Percentiles rank a stretch among this genome's conserved stretches.
phyloP scores from a whole-genome alignment of 2,329 filamentous ascomycete species.

The Paracamarosporium sp. region DNA sequence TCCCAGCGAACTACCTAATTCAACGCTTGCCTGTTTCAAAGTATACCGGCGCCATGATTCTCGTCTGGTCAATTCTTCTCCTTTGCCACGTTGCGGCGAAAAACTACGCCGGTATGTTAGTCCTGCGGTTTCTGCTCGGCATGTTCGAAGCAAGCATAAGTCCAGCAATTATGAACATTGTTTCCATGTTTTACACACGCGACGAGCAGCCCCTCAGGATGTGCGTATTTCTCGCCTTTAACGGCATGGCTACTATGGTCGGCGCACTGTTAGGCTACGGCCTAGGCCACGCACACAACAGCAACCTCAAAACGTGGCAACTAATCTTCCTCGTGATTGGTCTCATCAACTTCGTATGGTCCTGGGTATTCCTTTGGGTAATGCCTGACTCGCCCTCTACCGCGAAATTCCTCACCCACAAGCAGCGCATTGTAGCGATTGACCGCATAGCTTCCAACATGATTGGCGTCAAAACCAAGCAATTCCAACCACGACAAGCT shows the following conservation, averaged over 20 bases:
- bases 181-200: constrained; percentile 46
- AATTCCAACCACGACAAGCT: constrained; percentile 45
- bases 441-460: constrained; percentile 50
- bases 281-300: constrained; percentile 36
- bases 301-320: constrained; percentile 40
- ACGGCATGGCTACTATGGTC: constrained; percentile 48
- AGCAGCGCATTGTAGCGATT: constrained; percentile 48
- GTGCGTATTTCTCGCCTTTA: constrained; percentile 52
- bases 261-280: constrained; percentile 46
- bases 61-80: constrained; percentile 55
- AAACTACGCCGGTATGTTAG: constrained; percentile 45
- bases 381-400: constrained; percentile 47
- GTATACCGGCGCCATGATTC: constrained; percentile 46
- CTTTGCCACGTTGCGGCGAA: constrained; percentile 50
- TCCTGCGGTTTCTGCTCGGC: constrained; percentile 42
- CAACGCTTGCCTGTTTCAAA: constrained; percentile 45
- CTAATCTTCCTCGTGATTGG: constrained; percentile 48
- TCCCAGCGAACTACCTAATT: constrained; percentile 49
- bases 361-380: constrained; percentile 41
- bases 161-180: constrained; percentile 48
- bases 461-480: constrained; percentile 51
- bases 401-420: constrained; percentile 47
- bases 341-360: constrained; percentile 45
- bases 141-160: constrained; percentile 47
- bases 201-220: constrained; percentile 51